phyloP scores from a whole-genome alignment of 2,329 filamentous ascomycete genomes.

The Grosmannia huntii region DNA sequence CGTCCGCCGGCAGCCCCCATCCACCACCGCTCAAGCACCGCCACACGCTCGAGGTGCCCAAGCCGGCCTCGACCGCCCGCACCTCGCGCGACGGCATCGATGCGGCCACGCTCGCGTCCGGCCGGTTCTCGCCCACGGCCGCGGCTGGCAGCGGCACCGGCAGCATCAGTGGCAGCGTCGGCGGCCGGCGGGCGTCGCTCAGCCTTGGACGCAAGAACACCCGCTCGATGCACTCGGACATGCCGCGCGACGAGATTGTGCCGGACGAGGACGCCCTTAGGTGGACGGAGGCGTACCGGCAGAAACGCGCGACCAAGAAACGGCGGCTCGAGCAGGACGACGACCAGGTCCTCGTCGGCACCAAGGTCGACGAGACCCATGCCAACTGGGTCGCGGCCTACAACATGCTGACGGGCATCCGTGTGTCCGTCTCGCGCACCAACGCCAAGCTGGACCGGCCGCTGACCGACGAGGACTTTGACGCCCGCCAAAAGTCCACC shows the following conservation, averaged over 20 bases:
- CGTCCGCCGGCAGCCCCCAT: constrained; percentile 18
- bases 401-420: constrained; percentile 98
- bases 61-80: constrained; percentile 43
- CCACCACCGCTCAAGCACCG: constrained; percentile 59
- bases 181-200: constrained; percentile 66
- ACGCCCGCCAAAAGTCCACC: constrained; percentile 90
- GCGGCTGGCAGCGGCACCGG: constrained; percentile 38
- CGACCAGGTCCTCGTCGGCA: constrained; percentile 87
- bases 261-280: constrained; percentile 83
- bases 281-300: constrained; percentile 86
- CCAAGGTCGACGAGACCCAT: constrained; percentile 94
- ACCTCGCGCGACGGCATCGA: constrained; percentile 63
- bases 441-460: constrained; percentile 94
- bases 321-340: constrained; percentile 77
- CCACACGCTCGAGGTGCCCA: constrained; percentile 81
- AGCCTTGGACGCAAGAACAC: constrained; percentile 70
- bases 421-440: constrained; percentile 88
- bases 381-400: constrained; percentile 97
- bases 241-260: constrained; percentile 67
- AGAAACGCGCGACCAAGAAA: constrained; percentile 80
- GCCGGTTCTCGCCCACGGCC: constrained; percentile 64
- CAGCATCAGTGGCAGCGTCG: constrained; percentile 21
- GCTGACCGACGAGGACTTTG: constrained; percentile 82
- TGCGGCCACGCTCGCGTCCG: constrained; percentile 48
- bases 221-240: constrained; percentile 73